phyloP scores from a whole-genome alignment of 2,329 filamentous ascomycete species.

The Fusarium verticillioides region DNA sequence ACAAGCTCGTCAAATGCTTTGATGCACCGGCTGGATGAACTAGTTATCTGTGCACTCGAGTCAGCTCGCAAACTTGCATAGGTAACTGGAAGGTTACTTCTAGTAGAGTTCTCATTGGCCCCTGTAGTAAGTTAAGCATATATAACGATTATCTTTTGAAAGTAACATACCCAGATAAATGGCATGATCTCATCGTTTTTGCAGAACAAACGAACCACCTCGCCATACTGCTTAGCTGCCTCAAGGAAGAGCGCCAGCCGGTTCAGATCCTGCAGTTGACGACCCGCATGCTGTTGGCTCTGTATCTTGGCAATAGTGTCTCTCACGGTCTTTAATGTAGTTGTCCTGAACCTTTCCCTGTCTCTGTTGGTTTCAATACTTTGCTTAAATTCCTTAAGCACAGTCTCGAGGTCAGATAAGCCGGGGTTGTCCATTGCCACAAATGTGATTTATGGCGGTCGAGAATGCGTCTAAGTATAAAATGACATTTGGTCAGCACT shows the following conservation, averaged over 20 bases:
- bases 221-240: not conserved
- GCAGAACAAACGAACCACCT: not conserved
- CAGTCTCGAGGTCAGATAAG: not conserved
- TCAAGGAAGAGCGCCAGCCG: not conserved
- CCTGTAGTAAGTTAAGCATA: not conserved
- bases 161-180: not conserved
- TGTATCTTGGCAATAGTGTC: not conserved
- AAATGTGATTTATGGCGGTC: too few species aligned
- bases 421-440: too few species aligned
- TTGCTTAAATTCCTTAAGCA: not conserved
- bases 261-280: accelerated
- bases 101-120: accelerated
- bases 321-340: accelerated
- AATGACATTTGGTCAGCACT: too few species aligned
- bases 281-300: accelerated
- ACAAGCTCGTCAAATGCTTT: not conserved
- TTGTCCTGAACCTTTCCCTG: accelerated
- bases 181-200: not conserved
- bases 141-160: accelerated
- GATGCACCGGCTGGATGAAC: accelerated
- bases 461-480: too few species aligned
- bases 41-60: accelerated
- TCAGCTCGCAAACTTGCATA: accelerated
- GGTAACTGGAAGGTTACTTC: accelerated
- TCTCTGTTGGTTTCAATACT: accelerated